Conservation (phyloP, 805 yeast genomes). For the Tetrapisispora taiwanensis region DNA sequence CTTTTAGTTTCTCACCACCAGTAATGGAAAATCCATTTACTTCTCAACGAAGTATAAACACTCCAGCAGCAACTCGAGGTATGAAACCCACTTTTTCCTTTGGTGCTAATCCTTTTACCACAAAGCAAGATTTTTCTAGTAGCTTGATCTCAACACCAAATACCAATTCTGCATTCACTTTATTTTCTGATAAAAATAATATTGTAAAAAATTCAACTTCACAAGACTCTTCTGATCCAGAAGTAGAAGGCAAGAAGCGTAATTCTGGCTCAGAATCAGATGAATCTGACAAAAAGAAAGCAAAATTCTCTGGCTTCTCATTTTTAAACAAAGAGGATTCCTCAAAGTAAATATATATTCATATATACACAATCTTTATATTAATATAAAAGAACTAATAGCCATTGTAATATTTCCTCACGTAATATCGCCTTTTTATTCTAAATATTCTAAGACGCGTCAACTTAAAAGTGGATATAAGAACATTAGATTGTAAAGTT, state of each 20-base stretch:
- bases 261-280: background rate
- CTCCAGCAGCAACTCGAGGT: conserved; percentile 3
- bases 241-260: background rate
- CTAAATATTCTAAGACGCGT: too few species aligned
- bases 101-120: conserved; percentile 2
- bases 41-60: conserved; percentile 1
- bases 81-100: conserved; percentile 12
- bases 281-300: background rate
- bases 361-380: background rate
- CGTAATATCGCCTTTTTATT: too few species aligned
- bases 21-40: conserved; percentile 13
- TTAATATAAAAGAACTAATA: background rate
- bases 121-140: background rate
- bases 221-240: background rate
- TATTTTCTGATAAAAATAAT: background rate
- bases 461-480: too few species aligned
- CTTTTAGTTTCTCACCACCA: conserved; percentile 6
- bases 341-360: background rate
- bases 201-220: background rate
- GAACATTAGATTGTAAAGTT: too few species aligned
- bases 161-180: background rate
- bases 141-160: background rate
- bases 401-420: too few species aligned
- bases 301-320: background rate
- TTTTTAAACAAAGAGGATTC: background rate